Evolutionary conservation across 129 eudicot species (phyloP), one percentile per base, ranked within the genome.

Genomic region (Solidago caesia): DNA sequence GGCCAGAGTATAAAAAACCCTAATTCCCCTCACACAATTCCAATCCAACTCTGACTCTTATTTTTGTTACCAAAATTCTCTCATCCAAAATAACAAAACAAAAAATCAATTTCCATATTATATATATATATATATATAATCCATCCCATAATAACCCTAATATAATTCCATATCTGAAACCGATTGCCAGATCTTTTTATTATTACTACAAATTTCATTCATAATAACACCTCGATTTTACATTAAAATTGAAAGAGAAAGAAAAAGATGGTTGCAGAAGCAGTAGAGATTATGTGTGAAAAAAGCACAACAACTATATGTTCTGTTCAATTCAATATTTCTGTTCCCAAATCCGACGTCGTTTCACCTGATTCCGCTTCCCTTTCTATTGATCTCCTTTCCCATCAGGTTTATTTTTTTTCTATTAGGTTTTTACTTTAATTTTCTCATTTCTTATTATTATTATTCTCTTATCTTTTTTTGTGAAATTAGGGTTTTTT

Each of bases 221-320:
- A 25, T 61, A 29, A 4, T 6, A 56, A 63, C 14, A 42, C 7
- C 52, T n/a, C 3, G 14, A 44, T 6, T 66, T 45, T 0, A 1
- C 3, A 12, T 65, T 43, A 12, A 44, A 44, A 43, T 44, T 64
- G 69, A 84, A 80, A 80, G 80, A 45, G 60, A 63, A 43, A 8
- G 64, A 49, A 68, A 72, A 77, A 63, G 21, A 84, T 86, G 88
- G 84, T 85, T 41, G 83, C 89, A 9, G 89, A 83, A 81, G 87
- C 93, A 14, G 87, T 90, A n/a, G 91, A 85, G 13, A 48, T 85
- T 73, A 27, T 87, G 67, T 80, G 84, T 51, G 85, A 80, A 6
- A 85, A 82, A 71, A 84, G 51, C 72, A 71, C 2, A 2, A 53
- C 16, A 3, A 56, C 61, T 26, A 64, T 85, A 39, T 75, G 79